Evolutionary conservation across 2,329 filamentous ascomycete species (phyloP).

Genomic region (Apiospora rasikravindrae): DNA sequence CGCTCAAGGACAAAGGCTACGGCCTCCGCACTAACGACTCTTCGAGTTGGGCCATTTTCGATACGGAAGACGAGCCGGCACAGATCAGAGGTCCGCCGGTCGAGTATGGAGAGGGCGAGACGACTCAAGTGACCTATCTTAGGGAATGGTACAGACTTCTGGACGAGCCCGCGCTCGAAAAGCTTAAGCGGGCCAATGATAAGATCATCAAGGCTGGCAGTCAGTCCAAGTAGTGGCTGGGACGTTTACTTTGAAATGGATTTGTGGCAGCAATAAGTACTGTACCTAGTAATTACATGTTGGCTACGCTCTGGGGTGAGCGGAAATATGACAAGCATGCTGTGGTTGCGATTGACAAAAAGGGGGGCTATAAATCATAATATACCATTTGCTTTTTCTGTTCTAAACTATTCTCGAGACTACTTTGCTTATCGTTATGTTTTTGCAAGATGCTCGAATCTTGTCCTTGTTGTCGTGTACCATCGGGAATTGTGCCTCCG

Average conservation of each 20-base stretch:
- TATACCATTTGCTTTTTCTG: slow-evolving; percentile 15
- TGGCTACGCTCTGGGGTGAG: background rate
- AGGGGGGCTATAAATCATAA: slow-evolving; percentile 1
- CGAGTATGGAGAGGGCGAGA: slow-evolving; percentile 58
- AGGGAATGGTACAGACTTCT: slow-evolving; percentile 55
- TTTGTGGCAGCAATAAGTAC: background rate
- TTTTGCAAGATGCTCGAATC: too few species aligned
- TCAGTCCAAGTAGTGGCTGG: slow-evolving; percentile 15
- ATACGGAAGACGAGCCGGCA: slow-evolving; percentile 48
- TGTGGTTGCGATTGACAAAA: background rate
- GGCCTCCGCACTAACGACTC: slow-evolving; percentile 59
- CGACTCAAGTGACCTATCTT: slow-evolving; percentile 53
- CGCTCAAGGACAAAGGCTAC: slow-evolving; percentile 60
- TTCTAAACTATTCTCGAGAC: background rate
- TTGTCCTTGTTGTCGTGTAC: background rate
- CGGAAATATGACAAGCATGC: background rate
- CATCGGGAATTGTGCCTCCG: background rate
- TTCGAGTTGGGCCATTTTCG: slow-evolving; percentile 68
- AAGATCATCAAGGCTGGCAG: slow-evolving; percentile 38
- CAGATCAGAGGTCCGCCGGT: slow-evolving; percentile 66
- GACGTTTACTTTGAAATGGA: background rate
- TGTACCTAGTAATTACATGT: too few species aligned
- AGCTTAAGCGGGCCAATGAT: slow-evolving; percentile 54
- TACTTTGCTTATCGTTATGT: background rate
- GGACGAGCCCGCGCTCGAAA: slow-evolving; percentile 51